phyloP scores from a whole-genome alignment of 306 rosid genomes.

The Sphenostylis stenocarpa region DNA sequence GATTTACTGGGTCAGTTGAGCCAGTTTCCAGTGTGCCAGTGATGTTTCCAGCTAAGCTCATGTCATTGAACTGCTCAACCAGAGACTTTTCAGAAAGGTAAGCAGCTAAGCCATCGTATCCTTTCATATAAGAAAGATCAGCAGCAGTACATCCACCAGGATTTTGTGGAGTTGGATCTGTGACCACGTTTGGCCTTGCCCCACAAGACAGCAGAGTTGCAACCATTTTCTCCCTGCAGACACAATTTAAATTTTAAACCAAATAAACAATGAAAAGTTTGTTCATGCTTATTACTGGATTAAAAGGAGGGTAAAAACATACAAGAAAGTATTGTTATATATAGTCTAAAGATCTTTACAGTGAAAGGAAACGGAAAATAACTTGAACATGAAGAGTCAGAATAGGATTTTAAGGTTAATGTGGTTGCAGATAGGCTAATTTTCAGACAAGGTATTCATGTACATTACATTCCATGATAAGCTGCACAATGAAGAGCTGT shows the following conservation, averaged over 20 bases:
- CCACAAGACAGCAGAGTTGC: slow-evolving; percentile 68
- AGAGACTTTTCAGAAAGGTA: slow-evolving; percentile 91
- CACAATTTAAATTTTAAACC: neutral
- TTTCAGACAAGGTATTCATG: slow-evolving; percentile 10
- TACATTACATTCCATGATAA: slow-evolving; percentile 67
- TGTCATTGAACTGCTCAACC: slow-evolving; percentile 75
- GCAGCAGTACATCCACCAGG: slow-evolving; percentile 83
- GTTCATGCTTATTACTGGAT: slow-evolving; percentile 2
- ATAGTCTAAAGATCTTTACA: neutral
- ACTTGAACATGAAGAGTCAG: slow-evolving; percentile 32
- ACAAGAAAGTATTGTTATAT: neutral
- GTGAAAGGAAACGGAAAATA: neutral
- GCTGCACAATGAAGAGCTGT: slow-evolving; percentile 99
- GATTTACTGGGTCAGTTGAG: slow-evolving; percentile 40
- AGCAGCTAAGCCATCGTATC: slow-evolving; percentile 87
- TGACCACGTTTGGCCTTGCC: slow-evolving; percentile 89
- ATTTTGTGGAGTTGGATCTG: slow-evolving; percentile 75
- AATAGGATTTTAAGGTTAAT: slow-evolving; percentile 32
- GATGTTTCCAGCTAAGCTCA: slow-evolving; percentile 88
- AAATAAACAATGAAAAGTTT: neutral
- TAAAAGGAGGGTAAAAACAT: slow-evolving; percentile 23
- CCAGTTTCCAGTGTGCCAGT: slow-evolving; percentile 70
- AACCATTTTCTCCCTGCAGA: slow-evolving; percentile 85
- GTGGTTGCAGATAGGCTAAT: slow-evolving; percentile 17
- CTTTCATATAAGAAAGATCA: slow-evolving; percentile 75